Base-by-base conservation (phyloP, 768 basidiomycete genomes). In the Macrolepiota dolichaula region DNA sequence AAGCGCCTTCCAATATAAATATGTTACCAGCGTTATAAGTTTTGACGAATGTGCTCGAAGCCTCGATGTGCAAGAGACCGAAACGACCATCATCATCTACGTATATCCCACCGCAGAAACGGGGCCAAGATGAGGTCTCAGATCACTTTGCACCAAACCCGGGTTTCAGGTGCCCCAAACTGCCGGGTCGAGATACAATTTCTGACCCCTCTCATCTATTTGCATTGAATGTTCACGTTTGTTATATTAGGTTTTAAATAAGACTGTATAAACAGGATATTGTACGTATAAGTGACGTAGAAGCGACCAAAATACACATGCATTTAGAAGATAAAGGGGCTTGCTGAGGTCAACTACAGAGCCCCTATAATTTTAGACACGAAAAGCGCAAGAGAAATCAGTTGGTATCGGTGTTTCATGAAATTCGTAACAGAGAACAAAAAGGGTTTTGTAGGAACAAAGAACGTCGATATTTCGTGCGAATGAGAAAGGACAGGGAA, bases 321-420 rank as follows among this genome's bases (percentile, higher is more conserved):
- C 35, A 47, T 9, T n/a, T n/a, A 46, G 24, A 59, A 37, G 4
- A 47, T n/a, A 38, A 49, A 13, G 25, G 13, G 46, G 22, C 42
- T 36, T 54, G 7, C 25, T 17, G 42, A 61, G 59, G 47, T 61
- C 53, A 49, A 61, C 52, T 51, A 32, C 29, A 29, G 49, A 53
- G 47, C 52, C 52, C 15, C 59, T 40, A 25, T 17, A n/a, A n/a
- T 46, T 42, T 13, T 51, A 6, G 25, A 51, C 24, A 32, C 29
- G 29, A 52, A 52, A 52, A 25, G 17, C 32, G 19, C 19, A 27
- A 51, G 47, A 58, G 36, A 22, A 51, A 59, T 2, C 9, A 9
- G 29, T 32, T 44, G 59, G 42, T 47, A 47, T 59, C 42, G 32
- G n/a, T 52, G 19, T 59, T 53, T 59, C 59, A 36, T 59, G 27